These are phyloP conservation scores for Russula foetens DNA, from an alignment of 768 basidiomycete species.

Conservation along the genomic window DNA sequence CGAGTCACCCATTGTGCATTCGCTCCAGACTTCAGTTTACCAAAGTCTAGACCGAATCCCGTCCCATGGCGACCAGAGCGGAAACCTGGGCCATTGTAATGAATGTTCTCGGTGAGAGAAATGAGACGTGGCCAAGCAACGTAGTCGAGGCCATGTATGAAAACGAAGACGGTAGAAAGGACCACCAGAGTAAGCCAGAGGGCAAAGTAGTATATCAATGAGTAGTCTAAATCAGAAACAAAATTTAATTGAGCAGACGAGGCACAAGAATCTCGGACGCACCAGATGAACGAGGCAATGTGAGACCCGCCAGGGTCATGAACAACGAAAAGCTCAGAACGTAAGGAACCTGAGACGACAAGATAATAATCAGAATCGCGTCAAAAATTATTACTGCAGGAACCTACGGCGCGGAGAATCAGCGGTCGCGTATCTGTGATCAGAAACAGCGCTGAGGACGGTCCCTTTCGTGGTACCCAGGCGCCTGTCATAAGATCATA, in stretches of 20 bases:
- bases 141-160: conserved; percentile 85
- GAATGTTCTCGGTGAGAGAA: conserved; percentile 68
- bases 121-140: conserved; percentile 90
- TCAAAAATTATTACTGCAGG: background rate
- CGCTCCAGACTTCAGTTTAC: conserved; percentile 30
- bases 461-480: conserved; percentile 79
- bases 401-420: conserved; percentile 69
- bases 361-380: background rate
- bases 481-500: conserved; percentile 90
- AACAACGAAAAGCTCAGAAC: conserved; percentile 72
- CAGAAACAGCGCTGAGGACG: conserved; percentile 59
- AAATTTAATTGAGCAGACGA: conserved; percentile 1
- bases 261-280: conserved; percentile 25
- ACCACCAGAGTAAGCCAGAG: conserved; percentile 67
- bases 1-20: conserved; percentile 34
- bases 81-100: conserved; percentile 85
- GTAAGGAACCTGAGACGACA: conserved; percentile 63
- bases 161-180: conserved; percentile 61
- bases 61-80: conserved; percentile 70
- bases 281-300: conserved; percentile 85
- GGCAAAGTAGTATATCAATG: conserved; percentile 75
- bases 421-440: conserved; percentile 77
- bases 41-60: conserved; percentile 42
- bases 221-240: conserved; percentile 52
- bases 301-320: conserved; percentile 82